Conservation (phyloP, 2,329 filamentous ascomycete species). For the Penicillium sp. region DNA sequence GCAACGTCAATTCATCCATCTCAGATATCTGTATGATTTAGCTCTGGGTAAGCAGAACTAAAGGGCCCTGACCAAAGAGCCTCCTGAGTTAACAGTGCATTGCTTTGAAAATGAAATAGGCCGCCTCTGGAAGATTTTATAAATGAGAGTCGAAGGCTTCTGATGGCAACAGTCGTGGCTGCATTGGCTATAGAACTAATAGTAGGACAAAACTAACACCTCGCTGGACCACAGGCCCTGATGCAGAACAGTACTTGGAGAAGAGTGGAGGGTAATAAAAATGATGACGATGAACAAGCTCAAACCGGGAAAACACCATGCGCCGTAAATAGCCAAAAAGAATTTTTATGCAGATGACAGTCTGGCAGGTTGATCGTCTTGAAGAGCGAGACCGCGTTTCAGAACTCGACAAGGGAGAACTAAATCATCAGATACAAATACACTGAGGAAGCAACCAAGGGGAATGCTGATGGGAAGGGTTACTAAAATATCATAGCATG, state of each 20-base stretch:
- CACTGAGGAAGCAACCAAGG: slow-evolving; percentile 26
- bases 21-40: too few species aligned
- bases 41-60: too few species aligned
- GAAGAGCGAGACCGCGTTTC: background rate
- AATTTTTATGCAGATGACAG: slow-evolving; percentile 1
- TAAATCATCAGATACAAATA: slow-evolving; percentile 20
- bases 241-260: slow-evolving; percentile 35
- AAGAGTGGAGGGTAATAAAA: slow-evolving; percentile 34
- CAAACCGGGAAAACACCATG: slow-evolving; percentile 27
- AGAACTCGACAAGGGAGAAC: slow-evolving; percentile 11
- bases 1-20: too few species aligned
- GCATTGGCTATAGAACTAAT: background rate
- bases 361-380: background rate
- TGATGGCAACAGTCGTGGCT: background rate
- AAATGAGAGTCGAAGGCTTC: background rate
- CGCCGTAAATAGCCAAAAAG: slow-evolving; percentile 19
- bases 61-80: too few species aligned
- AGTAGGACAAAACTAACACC: background rate
- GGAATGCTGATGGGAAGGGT: slow-evolving; percentile 21
- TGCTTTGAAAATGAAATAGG: too few species aligned
- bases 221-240: slow-evolving; percentile 25
- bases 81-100: too few species aligned
- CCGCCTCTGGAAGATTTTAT: background rate
- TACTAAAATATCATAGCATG: slow-evolving; percentile 36
- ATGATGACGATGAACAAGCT: slow-evolving; percentile 12